Conservation (phyloP, 495 filamentous ascomycete genomes). For the Podospora pseudoanserina region DNA sequence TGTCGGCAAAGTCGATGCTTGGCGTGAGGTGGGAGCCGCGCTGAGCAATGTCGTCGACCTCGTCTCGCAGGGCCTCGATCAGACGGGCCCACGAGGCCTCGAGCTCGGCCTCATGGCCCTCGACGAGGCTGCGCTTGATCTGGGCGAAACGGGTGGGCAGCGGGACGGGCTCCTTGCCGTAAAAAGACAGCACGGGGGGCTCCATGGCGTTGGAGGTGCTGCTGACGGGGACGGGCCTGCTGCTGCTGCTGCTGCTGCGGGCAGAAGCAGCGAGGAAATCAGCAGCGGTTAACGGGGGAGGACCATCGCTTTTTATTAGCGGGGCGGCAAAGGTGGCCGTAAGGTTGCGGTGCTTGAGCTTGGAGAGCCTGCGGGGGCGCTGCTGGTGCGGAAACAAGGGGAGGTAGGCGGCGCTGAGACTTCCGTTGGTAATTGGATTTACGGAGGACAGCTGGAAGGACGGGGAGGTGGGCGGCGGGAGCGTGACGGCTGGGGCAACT, state of each 20-base stretch:
- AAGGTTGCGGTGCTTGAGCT: conserved; percentile 35
- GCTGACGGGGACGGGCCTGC: conserved; percentile 11
- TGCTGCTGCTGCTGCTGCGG: conserved; percentile 7
- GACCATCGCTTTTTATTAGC: conserved; percentile 13
- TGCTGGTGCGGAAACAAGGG: conserved; percentile 11
- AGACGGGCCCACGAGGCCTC: conserved; percentile 70
- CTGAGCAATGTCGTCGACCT: conserved; percentile 53
- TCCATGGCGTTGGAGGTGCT: conserved; percentile 47
- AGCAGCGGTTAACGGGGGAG: conserved; percentile 14
- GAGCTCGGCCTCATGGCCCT: conserved; percentile 62
- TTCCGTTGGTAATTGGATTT: conserved; percentile 29
- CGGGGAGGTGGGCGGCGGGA: conserved; percentile 13
- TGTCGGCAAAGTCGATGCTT: conserved; percentile 59
- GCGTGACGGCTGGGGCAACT: conserved; percentile 8
- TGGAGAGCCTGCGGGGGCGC: conserved; percentile 39
- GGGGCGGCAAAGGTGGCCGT: conserved; percentile 23
- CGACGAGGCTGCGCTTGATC: conserved; percentile 64
- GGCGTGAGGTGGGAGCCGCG: conserved; percentile 55
- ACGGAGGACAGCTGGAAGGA: conserved; percentile 12
- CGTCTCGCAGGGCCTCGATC: conserved; percentile 53
- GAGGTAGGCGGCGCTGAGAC: conserved; percentile 28
- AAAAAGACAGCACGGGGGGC: conserved; percentile 76
- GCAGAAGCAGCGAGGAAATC: conserved; percentile 16
- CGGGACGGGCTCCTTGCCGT: conserved; percentile 65
- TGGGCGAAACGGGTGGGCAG: conserved; percentile 73